Evolutionary conservation across 2,329 filamentous ascomycete genomes (phyloP), one percentile per base, ranked within the genome.

Genomic region (Neonectria hederae): DNA sequence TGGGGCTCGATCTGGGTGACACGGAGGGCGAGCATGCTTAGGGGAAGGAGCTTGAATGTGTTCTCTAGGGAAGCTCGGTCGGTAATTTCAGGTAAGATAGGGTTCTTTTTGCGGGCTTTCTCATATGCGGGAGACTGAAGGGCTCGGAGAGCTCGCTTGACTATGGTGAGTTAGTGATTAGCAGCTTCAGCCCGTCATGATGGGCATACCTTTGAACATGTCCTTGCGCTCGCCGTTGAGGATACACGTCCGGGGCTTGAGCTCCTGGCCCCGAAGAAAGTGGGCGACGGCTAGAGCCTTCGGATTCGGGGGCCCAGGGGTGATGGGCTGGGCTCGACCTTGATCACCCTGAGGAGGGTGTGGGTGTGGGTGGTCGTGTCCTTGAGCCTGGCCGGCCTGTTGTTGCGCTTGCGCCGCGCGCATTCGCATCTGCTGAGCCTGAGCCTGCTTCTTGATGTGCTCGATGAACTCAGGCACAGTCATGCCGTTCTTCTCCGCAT

Each of bases 181-280:
- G 30, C 7, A 43, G 14, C 51, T 49, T 46, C 32, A 8, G 19
- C 13, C 10, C 11, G n/a, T 19, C 19, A 19, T 17, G 42, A n/a
- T 13, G 30, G 22, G 66, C 76, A 54, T 83, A 95, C 93, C 94
- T 86, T 91, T 92, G 81, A 99, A 98, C 92, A 99, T 97, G 70
- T 99, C 95, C 82, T 97, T 98, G 75, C 96, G 89, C 85, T 97
- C 94, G 74, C 96, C 96, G 70, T 97, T 94, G 69, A 98, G 87
- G 69, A 99, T 97, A 78, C 92, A 95, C 19, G 94, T 97, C 68
- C 96, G 87, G 19, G 88, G 86, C 86, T 99, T 99, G 69, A 99
- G 82, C 64, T 96, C 88, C 81, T 97, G 94, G 63, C 86, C 80
- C 71, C 90, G 89, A 64, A 99, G 83, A 81, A 97, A 99, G 75